These are phyloP conservation scores for Eimeria sp. DNA, from an alignment of 169 alveolate species.

Conservation along the genomic window DNA sequence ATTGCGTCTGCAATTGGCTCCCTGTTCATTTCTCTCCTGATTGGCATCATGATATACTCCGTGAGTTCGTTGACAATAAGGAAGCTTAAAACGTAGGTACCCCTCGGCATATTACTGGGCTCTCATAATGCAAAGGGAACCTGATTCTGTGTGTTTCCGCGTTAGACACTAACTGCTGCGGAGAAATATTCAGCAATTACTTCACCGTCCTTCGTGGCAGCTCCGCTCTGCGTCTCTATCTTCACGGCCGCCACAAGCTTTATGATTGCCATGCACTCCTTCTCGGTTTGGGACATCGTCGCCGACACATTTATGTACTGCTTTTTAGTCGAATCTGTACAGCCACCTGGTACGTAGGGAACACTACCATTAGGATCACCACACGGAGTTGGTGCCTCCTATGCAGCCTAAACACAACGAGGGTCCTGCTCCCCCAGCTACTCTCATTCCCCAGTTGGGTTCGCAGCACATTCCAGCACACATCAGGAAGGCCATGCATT, in stretches of 20 bases:
- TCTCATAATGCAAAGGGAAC: background rate
- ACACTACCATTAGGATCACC: background rate
- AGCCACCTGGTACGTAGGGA: slow-evolving; percentile 70
- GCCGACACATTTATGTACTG: slow-evolving; percentile 85
- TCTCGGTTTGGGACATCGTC: slow-evolving; percentile 78
- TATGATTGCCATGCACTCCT: slow-evolving; percentile 48
- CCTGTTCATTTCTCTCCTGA: slow-evolving; percentile 70
- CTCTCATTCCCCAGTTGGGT: background rate
- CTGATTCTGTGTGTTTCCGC: background rate
- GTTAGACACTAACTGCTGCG: slow-evolving; percentile 77
- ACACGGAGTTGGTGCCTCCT: background rate
- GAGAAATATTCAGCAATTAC: slow-evolving; percentile 78
- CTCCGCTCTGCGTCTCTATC: slow-evolving; percentile 82
- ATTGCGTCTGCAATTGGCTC: slow-evolving; percentile 73
- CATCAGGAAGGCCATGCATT: background rate
- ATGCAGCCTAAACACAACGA: background rate
- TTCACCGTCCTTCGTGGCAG: slow-evolving; percentile 73
- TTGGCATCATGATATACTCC: slow-evolving; percentile 68
- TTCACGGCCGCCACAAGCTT: slow-evolving; percentile 53
- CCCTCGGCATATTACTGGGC: too few species aligned
- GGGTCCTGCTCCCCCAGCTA: background rate
- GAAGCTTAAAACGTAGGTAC: background rate
- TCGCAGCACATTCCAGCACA: background rate
- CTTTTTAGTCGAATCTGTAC: slow-evolving; percentile 79
- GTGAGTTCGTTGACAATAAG: slow-evolving; percentile 10